Evolutionary conservation across 345 rosid genomes (phyloP).

Genomic region (Xanthoceras sorbifolium): DNA sequence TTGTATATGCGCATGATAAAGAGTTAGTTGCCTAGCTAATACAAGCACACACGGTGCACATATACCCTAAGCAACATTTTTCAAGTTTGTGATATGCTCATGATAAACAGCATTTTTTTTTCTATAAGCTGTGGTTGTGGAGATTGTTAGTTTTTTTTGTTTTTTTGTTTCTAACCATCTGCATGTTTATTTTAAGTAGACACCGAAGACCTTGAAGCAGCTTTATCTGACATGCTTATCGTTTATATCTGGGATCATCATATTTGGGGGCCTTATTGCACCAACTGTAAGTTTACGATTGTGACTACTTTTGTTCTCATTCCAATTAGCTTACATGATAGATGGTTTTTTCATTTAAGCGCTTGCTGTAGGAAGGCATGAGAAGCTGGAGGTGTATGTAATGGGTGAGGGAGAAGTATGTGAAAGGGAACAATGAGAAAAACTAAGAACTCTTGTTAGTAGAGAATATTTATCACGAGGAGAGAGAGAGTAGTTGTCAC

Average conservation of each 20-base stretch:
- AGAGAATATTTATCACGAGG: neutral
- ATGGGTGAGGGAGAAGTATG: neutral
- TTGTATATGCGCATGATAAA: neutral
- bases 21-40: neutral
- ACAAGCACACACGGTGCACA: neutral
- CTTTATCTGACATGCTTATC: slow-evolving; percentile 78
- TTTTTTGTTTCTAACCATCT: neutral
- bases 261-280: slow-evolving; percentile 94
- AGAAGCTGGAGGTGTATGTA: neutral
- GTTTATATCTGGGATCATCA: slow-evolving; percentile 65
- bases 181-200: slow-evolving; percentile 41
- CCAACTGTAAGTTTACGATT: slow-evolving; percentile 61
- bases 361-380: neutral
- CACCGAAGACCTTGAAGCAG: slow-evolving; percentile 80
- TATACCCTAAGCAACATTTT: neutral
- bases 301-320: neutral
- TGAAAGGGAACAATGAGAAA: neutral
- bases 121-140: neutral
- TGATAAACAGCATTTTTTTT: neutral
- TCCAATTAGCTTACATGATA: neutral
- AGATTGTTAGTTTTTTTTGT: neutral
- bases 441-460: neutral
- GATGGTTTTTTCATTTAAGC: neutral
- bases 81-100: neutral
- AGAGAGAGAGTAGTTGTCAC: neutral